phyloP scores from a whole-genome alignment of 768 basidiomycete genomes.

The Tylopilus rubrobrunneus region DNA sequence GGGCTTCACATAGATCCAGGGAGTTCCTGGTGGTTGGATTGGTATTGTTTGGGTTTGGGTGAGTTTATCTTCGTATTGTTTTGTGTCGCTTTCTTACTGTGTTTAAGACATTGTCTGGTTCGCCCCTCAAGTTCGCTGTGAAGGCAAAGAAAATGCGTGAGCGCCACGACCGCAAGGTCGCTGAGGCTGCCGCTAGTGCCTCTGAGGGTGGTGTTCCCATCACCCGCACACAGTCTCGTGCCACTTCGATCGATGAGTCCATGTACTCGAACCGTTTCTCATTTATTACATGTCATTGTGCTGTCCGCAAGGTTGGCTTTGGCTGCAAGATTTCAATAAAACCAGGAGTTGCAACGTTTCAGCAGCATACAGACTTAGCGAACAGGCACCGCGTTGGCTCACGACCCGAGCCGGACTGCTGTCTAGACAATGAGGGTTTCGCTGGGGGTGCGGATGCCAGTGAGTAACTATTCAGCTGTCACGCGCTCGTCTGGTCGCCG shows the following conservation, averaged over 20 bases:
- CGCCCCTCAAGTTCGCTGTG: slow-evolving; percentile 96
- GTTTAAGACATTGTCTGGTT: slow-evolving; percentile 89
- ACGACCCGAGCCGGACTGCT: slow-evolving; percentile 67
- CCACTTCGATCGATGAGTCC: slow-evolving; percentile 84
- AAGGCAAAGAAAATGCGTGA: slow-evolving; percentile 80
- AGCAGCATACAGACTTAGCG: slow-evolving; percentile 80
- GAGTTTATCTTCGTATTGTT: slow-evolving; percentile 33
- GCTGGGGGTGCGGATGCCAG: slow-evolving; percentile 8
- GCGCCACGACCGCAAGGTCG: slow-evolving; percentile 45
- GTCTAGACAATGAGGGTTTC: slow-evolving; percentile 29
- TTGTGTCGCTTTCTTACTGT: slow-evolving; percentile 8
- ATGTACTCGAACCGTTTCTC: slow-evolving; percentile 93
- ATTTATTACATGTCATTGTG: slow-evolving; percentile 73
- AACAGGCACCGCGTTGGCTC: slow-evolving; percentile 72
- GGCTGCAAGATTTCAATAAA: slow-evolving; percentile 75
- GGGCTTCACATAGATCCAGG: slow-evolving; percentile 84
- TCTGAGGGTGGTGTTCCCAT: slow-evolving; percentile 57
- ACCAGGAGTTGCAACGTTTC: slow-evolving; percentile 84
- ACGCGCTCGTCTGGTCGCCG: slow-evolving; percentile 13
- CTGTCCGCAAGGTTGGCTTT: slow-evolving; percentile 85
- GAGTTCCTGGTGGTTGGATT: slow-evolving; percentile 90
- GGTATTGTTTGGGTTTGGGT: slow-evolving; percentile 98
- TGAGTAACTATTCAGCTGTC: slow-evolving; percentile 20
- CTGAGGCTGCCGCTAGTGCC: slow-evolving; percentile 35
- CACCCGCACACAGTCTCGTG: slow-evolving; percentile 84